Base-by-base conservation (phyloP, 768 basidiomycete genomes). In the Suillus subalutaceus region DNA sequence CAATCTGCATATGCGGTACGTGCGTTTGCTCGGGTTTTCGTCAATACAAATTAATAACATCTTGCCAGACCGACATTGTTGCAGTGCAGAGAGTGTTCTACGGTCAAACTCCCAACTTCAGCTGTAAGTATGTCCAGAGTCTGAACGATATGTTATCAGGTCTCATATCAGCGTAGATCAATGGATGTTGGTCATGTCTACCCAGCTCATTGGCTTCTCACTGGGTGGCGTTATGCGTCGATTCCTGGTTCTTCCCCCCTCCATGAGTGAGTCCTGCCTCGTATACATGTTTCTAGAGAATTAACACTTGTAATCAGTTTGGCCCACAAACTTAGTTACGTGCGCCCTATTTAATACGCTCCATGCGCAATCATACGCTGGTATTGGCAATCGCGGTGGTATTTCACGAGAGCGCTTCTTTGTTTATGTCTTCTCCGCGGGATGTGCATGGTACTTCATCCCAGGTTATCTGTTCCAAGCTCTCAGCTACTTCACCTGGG, bases 161-260 rank as follows among this genome's bases (percentile, higher is more conserved):
- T 41, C 58, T 41, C 2, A 59, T 41, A 41, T 30, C 40, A 1
- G 2, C 9, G 12, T 41, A 59, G 58, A 66, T 57, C 66, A 66
- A 66, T 66, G 66, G 66, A 56, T 66, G 63, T 38, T 64, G 40
- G 66, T 65, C 6, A 66, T 66, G 63, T 66, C 66, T 10, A 66
- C 66, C 23, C 63, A 66, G n/a, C 63, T 66, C 26, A 65, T 66
- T 35, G 66, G 63, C 44, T 66, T 66, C 23, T 66, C 64, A 20
- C 53, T 66, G 20, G 66, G 66, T 57, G 89, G 90, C 40, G 77
- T 89, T 64, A 60, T 77, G 40, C 83, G 85, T 43, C 84, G 89
- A 12, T 89, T 90, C 75, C 83, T 91, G 7, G 89, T 90, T 48
- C 78, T 82, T 23, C 90, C 87, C 10, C 84, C 85, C 3, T 87